A percentile compares a stretch with the other conserved stretches of the same genome.
phyloP scores from a whole-genome alignment of 306 rosid species.

The Hylodesmum podocarpum region DNA sequence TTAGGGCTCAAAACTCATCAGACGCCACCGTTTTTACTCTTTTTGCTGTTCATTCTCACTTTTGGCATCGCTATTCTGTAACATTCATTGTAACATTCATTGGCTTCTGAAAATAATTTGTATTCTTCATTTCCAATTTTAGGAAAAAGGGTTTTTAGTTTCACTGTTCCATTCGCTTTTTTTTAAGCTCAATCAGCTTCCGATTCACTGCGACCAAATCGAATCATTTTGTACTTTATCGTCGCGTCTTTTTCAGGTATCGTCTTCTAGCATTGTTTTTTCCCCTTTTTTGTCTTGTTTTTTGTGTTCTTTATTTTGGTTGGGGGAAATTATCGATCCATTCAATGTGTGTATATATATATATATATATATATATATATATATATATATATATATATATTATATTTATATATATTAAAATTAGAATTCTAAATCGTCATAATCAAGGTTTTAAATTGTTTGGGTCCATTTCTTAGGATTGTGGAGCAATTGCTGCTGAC shows the following conservation, averaged over 20 bases:
- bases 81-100: too few species aligned
- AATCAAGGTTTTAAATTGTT: not conserved
- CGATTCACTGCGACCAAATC: constrained; percentile 33
- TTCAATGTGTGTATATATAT: not conserved
- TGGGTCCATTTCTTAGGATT: too few species aligned
- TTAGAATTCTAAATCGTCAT: not conserved
- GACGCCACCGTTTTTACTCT: not conserved
- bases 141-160: constrained; percentile 37
- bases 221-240: constrained; percentile 29
- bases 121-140: constrained; percentile 14
- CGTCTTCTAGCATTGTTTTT: constrained; percentile 2
- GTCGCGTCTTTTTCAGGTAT: constrained; percentile 46
- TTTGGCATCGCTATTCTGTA: not conserved
- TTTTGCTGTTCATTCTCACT: not conserved
- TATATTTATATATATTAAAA: not conserved
- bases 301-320: constrained; percentile 2
- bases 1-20: constrained; percentile 15
- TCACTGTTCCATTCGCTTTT: constrained; percentile 37
- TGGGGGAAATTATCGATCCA: constrained; percentile 12
- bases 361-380: not conserved
- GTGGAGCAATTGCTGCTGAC: too few species aligned
- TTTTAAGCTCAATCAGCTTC: constrained; percentile 34
- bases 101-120: not conserved
- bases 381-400: not conserved
- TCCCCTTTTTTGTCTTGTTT: not conserved